Base-by-base conservation (phyloP, 2,329 filamentous ascomycete genomes). In the Hypoxylon sp. region DNA sequence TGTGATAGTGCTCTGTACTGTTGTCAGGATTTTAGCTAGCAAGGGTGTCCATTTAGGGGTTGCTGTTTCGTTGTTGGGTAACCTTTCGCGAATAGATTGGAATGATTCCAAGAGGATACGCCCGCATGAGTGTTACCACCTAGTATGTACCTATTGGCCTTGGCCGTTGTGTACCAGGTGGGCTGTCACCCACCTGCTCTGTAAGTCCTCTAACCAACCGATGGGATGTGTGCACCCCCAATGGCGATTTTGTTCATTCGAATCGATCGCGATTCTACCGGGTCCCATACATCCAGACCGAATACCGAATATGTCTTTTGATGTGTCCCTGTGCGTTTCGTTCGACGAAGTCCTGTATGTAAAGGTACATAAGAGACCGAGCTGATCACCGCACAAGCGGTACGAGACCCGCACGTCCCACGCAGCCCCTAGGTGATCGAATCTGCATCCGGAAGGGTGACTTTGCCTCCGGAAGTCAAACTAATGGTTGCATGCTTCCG, bases 391-490 rank as follows among this genome's bases (percentile, higher is more conserved):
- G 44, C 59, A 30, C 43, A 50, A 54, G 51, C 20, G 51, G 43
- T 58, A 56, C 20, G 49, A 56, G 53, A 57, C 24, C 37, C 28
- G 54, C 49, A 44, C 7, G 43, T 58, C 44, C 49, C 55, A 34
- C 59, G 57, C 26, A 53, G 30, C 28, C 26, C 13, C 22, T 20
- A 44, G 32, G 55, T 56, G 51, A 57, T 47, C 49, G 22, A 47
- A 53, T 52, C 51, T 63, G 54, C 62, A 65, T 61, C 30, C 55
- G 62, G 65, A 53, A 59, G n/a, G 39, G 54, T 32, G 37, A 17
- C 30, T 37, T 13, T 60, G 56, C 48, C 47, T 62, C 60, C 67
- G 62, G 53, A 37, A 37, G 26, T 34, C 41, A 56, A 62, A 54
- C 56, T 59, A 59, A 49, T 48, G 54, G 34, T n/a, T 22, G 37